A percentile compares a stretch with the other conserved stretches of the same genome.
Conservation (phyloP, 768 basidiomycete species). For the Termitomyces sp. region DNA sequence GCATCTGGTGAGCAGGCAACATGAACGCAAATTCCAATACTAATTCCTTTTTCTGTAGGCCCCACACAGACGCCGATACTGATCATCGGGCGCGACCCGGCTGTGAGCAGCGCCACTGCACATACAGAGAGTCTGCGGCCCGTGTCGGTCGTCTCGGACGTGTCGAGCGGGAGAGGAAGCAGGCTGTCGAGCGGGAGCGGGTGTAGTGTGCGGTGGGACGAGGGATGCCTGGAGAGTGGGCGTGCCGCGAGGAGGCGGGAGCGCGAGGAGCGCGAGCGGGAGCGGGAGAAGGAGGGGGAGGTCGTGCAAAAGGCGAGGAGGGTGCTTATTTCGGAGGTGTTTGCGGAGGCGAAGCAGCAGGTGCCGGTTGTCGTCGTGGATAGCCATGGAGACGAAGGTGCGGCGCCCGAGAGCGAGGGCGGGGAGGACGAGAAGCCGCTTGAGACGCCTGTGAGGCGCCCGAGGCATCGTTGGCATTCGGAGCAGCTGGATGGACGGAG, state of each 20-base stretch:
- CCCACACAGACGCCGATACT: conserved; percentile 13
- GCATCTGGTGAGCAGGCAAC: not conserved
- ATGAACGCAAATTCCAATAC: not conserved
- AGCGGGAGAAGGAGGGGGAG: conserved; percentile 15
- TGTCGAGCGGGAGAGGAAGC: not conserved
- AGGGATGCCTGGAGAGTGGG: conserved; percentile 36
- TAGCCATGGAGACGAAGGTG: conserved; percentile 15
- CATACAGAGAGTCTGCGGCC: conserved; percentile 28
- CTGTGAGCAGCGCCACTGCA: too few species aligned
- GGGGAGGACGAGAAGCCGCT: conserved; percentile 11
- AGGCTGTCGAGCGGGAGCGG: conserved; percentile 24
- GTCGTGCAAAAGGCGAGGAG: conserved; percentile 47
- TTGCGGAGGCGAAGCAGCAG: conserved; percentile 44
- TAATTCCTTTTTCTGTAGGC: conserved; percentile 22
- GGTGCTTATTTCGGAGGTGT: conserved; percentile 52
- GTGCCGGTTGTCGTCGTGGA: not conserved
- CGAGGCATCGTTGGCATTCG: conserved; percentile 52
- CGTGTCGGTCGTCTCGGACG: not conserved
- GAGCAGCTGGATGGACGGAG: conserved; percentile 52
- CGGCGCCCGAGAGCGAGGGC: conserved; percentile 40
- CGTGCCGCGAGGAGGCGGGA: conserved; percentile 32
- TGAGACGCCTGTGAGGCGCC: conserved; percentile 39
- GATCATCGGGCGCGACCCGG: not conserved
- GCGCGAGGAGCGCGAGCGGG: conserved; percentile 13
- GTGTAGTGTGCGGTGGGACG: conserved; percentile 47